Base-by-base conservation (phyloP, 2,329 filamentous ascomycete genomes). In the Aspergillus flavus region DNA sequence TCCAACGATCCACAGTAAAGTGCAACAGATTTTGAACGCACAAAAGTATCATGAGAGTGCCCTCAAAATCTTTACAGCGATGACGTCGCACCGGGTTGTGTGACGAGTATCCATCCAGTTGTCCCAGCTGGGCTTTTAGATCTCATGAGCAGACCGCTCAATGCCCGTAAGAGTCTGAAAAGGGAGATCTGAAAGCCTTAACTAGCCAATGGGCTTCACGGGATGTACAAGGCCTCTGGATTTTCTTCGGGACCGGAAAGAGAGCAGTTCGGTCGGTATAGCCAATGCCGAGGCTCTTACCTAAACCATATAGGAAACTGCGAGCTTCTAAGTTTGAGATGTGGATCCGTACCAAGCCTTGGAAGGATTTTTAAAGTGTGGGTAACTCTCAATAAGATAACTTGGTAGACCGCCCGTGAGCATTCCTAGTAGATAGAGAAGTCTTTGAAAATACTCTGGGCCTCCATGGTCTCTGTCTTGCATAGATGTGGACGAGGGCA, bases 321-420 rank as follows among this genome's bases (percentile, higher is more conserved):
- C 32, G 52, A 54, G 5, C 34, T 19, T 23, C 9, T 1, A 39
- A 26, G 32, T 55, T 55, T 55, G 52, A 10, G 34, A 55, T 36
- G 52, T 55, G 52, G 52, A 26, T 26, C 52, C 48, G 21, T 39
- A 39, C 32, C 52, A 55, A 55, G 52, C 52, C 21, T 55, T 55
- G 32, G 12, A 10, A 39, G n/a, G 30, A 55, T 23, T 39, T 39
- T 55, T 9, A 55, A 32, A 32, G 11, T 54, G 19, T 36, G 30
- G 30, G 19, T 30, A 36, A 53, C 6, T 5, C n/a, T 36, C 23
- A 53, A 53, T 3, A 21, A 6, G 16, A 12, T 11, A 3, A 16
- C 6, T 16, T 6, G 14, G 34, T 36, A 36, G 14, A 36, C 34
- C 14, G 34, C 14, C 14, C 34, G 34, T 16, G 34, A 14, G 34